Percentiles rank a stretch among this genome's conserved stretches.
Conservation (phyloP, 768 basidiomycete species). For the Cantharellus anzutake region DNA sequence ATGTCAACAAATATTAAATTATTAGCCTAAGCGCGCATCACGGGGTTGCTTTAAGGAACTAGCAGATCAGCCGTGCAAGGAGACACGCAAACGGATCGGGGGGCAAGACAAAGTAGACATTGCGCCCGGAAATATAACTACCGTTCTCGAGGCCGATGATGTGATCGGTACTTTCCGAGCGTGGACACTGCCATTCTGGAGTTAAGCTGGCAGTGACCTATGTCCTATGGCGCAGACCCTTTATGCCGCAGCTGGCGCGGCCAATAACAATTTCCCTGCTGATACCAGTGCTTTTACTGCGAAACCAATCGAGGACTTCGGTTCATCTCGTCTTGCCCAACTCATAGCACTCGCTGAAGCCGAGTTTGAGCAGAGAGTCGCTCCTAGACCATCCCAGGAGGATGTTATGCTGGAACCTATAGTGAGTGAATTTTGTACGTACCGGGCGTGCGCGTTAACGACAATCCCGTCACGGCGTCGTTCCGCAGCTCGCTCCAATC, state of each 20-base stretch:
- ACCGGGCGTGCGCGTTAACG: background rate
- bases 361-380: background rate
- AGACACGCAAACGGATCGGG: too few species aligned
- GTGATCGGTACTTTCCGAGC: too few species aligned
- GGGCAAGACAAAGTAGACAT: too few species aligned
- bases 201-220: too few species aligned
- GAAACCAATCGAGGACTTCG: background rate
- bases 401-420: background rate
- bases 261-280: background rate
- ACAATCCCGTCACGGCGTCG: background rate
- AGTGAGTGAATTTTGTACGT: background rate
- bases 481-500: conserved; percentile 29
- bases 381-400: background rate
- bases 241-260: background rate
- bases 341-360: background rate
- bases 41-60: too few species aligned
- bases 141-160: too few species aligned
- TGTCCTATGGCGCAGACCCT: background rate
- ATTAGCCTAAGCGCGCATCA: too few species aligned
- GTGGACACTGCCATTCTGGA: too few species aligned
- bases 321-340: background rate
- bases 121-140: too few species aligned
- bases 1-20: too few species aligned
- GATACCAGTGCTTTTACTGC: background rate
- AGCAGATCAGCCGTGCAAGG: too few species aligned